A percentile compares a stretch with the other conserved stretches of the same genome.
Evolutionary conservation across 2,329 filamentous ascomycete species (phyloP).

Genomic region (Trichophyton equinum): DNA sequence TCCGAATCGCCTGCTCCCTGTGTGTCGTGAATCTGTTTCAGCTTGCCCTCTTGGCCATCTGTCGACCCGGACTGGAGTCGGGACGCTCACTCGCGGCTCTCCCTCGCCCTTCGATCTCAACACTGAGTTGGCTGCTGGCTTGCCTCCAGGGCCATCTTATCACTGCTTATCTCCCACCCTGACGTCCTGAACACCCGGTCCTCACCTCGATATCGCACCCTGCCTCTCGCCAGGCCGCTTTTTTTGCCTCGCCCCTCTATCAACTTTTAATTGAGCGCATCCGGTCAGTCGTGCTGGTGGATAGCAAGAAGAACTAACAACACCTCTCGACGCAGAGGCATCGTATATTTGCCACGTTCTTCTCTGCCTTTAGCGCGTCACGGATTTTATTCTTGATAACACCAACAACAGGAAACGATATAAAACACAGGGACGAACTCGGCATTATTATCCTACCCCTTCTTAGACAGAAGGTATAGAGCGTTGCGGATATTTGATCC

Average conservation of each 20-base stretch:
- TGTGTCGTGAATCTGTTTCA: neutral
- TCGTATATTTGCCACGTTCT: neutral
- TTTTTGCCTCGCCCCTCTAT: neutral
- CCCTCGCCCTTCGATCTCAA: neutral
- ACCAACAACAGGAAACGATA: neutral
- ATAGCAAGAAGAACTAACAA: neutral
- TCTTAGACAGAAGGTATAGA: constrained; percentile 9
- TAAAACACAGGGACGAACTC: neutral
- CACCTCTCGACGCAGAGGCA: neutral
- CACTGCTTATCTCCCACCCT: neutral
- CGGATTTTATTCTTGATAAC: neutral
- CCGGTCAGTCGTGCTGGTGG: neutral
- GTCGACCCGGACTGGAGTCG: neutral
- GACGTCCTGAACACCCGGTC: neutral
- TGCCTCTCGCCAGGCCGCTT: neutral
- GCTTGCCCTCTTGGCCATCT: neutral
- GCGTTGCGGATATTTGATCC: constrained; percentile 1
- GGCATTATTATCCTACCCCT: constrained; percentile 2
- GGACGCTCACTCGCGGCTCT: neutral
- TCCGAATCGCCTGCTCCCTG: too few relatives aligned
- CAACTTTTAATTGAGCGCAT: neutral
- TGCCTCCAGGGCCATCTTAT: neutral
- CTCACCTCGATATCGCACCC: neutral
- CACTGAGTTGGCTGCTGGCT: too few relatives aligned
- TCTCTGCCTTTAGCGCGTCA: neutral